These are phyloP conservation scores for Spirogloea muscicola DNA, from an alignment of 139 green algal genomes.

Conservation along the genomic window DNA sequence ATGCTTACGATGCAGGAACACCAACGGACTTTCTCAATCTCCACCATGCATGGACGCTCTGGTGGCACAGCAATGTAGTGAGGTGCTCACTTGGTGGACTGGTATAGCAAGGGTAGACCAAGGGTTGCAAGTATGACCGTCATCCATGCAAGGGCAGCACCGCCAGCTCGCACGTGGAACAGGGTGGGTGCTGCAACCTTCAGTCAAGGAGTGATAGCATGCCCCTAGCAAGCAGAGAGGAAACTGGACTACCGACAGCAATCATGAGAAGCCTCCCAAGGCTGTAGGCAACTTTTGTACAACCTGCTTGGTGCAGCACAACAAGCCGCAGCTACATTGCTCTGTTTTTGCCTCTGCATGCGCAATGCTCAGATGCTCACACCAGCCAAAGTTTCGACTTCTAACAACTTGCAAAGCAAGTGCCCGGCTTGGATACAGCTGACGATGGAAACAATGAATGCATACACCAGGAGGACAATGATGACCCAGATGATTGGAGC, in stretches of 20 bases:
- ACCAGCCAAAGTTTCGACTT: neutral
- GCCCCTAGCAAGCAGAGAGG: neutral
- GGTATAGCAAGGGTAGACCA: slow-evolving; percentile 17
- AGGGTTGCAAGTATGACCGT: neutral
- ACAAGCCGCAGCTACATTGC: no score
- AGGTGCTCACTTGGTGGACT: slow-evolving; percentile 21
- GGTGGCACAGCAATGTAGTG: neutral
- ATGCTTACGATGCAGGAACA: slow-evolving; percentile 1
- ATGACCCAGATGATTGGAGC: slow-evolving; percentile 36
- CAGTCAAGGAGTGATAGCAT: neutral
- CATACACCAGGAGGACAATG: slow-evolving; percentile 16
- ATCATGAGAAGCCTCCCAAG: neutral
- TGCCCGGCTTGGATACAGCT: slow-evolving; percentile 35
- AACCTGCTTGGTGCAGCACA: no score
- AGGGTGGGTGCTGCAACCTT: slow-evolving; percentile 16
- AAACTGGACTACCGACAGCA: neutral
- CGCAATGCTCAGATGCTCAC: neutral
- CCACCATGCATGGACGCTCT: neutral
- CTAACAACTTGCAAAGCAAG: no score
- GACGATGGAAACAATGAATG: slow-evolving; percentile 24
- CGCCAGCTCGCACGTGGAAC: neutral
- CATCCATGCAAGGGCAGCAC: slow-evolving; percentile 10
- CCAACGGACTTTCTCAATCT: neutral
- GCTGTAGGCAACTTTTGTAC: no score
- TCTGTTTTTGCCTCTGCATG: neutral